Evolutionary conservation across 2,329 filamentous ascomycete species (phyloP).

Genomic region (Monosporascus ibericus): DNA sequence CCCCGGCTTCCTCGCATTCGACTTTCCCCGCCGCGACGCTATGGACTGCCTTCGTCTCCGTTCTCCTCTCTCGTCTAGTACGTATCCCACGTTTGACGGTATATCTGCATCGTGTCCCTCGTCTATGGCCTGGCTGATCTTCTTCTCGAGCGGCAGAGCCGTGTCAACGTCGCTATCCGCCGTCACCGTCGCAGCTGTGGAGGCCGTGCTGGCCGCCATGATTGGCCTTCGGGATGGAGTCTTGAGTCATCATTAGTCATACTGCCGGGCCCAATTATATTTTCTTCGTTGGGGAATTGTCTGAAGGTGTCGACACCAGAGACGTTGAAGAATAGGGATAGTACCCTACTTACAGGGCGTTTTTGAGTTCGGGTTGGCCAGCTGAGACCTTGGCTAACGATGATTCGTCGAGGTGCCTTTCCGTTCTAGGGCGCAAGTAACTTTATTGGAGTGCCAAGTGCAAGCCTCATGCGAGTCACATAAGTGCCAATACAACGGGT

Average conservation of each 20-base stretch:
- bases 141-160: conserved; percentile 18
- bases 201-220: conserved; percentile 17
- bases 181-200: conserved; percentile 10
- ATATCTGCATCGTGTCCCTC: conserved; percentile 46
- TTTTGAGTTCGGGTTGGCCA: too few species aligned
- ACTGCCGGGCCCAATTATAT: not conserved
- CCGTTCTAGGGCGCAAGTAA: too few species aligned
- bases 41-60: conserved; percentile 31
- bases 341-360: too few species aligned
- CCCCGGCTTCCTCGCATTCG: conserved; percentile 4
- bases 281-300: too few species aligned
- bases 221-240: not conserved
- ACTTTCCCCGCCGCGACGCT: conserved; percentile 16
- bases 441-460: too few species aligned
- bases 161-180: conserved; percentile 8
- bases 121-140: conserved; percentile 33
- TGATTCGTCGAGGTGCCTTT: too few species aligned
- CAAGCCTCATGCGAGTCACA: too few species aligned
- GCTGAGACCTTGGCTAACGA: too few species aligned
- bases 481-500: too few species aligned
- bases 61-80: conserved; percentile 34
- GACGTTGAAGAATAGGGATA: too few species aligned
- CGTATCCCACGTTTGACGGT: conserved; percentile 39
- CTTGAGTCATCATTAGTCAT: not conserved
- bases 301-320: too few species aligned